phyloP scores from a whole-genome alignment of 2,329 filamentous ascomycete genomes.

The Gremmenia infestans region DNA sequence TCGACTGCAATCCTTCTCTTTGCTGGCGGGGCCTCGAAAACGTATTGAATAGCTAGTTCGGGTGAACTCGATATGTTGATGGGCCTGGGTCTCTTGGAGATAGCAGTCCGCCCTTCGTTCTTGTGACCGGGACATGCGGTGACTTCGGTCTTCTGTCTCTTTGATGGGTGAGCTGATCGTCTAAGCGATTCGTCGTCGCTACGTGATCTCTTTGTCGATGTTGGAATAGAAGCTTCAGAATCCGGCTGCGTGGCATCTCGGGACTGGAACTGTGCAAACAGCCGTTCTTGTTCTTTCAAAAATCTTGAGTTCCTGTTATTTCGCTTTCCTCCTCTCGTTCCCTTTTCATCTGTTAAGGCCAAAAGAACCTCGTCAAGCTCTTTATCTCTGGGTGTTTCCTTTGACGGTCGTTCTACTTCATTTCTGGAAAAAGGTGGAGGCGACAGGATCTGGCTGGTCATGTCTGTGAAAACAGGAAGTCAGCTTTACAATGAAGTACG shows the following conservation, averaged over 20 bases:
- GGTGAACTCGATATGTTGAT: neutral
- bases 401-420: neutral
- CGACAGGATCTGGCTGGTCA: no score
- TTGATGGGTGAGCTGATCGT: neutral
- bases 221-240: no score
- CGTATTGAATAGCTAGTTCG: no score
- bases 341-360: neutral
- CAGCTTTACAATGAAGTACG: no score
- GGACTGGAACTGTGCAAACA: neutral
- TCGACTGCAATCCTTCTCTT: no score
- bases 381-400: neutral
- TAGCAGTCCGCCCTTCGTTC: neutral
- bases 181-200: neutral
- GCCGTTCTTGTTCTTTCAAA: neutral
- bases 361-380: neutral
- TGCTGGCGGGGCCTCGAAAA: no score
- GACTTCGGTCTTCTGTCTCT: neutral
- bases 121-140: no score
- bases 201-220: neutral
- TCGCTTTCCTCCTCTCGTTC: neutral
- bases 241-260: neutral
- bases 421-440: no score
- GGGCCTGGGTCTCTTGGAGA: neutral
- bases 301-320: neutral
- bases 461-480: no score